These are phyloP conservation scores for Sporothrix sp. DNA, from an alignment of 2,329 filamentous ascomycete genomes.

Conservation along the genomic window DNA sequence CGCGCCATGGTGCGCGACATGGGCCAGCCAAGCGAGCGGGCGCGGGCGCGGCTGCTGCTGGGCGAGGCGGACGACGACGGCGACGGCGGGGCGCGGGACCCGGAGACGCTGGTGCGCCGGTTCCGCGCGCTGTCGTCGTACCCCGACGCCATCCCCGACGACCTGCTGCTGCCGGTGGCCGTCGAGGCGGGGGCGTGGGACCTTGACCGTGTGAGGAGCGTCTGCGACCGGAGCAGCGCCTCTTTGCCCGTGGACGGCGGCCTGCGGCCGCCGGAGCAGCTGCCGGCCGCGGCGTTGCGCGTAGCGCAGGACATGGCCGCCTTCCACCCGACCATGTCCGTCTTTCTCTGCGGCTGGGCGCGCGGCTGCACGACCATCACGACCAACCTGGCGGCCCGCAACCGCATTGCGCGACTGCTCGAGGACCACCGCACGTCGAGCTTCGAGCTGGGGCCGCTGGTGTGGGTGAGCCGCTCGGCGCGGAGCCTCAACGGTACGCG, in stretches of 20 bases:
- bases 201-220: conserved; percentile 25
- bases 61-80: not conserved
- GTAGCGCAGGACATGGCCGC: conserved; percentile 26
- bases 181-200: conserved; percentile 40
- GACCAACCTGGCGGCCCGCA: conserved; percentile 58
- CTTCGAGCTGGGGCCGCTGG: conserved; percentile 10
- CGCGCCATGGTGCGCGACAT: conserved; percentile 55
- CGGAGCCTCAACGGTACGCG: conserved; percentile 17
- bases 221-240: conserved; percentile 29
- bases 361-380: conserved; percentile 55
- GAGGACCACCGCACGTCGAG: conserved; percentile 11
- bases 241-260: too few relatives aligned
- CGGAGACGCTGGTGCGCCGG: conserved; percentile 20
- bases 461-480: conserved; percentile 14
- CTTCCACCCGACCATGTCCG: conserved; percentile 47
- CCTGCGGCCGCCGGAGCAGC: too few relatives aligned
- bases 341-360: conserved; percentile 65
- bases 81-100: not conserved
- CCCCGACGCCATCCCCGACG: conserved; percentile 24
- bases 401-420: conserved; percentile 38
- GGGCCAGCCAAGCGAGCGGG: conserved; percentile 50
- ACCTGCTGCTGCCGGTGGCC: conserved; percentile 45
- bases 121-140: conserved; percentile 31
- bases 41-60: conserved; percentile 46
- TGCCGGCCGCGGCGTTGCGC: conserved; percentile 40